Conservation (phyloP, 306 rosid genomes). For the Crotalaria pallida region DNA sequence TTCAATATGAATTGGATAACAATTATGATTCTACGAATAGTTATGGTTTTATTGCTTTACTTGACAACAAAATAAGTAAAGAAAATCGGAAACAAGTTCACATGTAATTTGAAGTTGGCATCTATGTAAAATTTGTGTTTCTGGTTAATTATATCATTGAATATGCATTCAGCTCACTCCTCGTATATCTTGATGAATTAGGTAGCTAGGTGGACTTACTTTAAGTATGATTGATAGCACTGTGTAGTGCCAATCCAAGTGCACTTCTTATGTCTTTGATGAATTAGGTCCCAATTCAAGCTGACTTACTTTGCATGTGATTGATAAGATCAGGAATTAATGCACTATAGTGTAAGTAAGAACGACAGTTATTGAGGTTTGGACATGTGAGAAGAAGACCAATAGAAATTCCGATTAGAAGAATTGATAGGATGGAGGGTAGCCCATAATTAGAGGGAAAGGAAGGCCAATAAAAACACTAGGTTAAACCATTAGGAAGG, state of each 20-base stretch:
- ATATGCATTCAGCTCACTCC: not conserved
- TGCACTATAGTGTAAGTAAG: no score
- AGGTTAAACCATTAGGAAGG: no score
- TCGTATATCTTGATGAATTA: not conserved
- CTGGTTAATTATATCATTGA: not conserved
- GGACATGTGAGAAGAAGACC: no score
- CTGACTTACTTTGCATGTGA: no score
- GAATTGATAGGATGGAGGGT: no score
- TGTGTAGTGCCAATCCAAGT: not conserved
- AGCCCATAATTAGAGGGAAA: no score
- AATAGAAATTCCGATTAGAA: no score
- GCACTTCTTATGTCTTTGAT: not conserved
- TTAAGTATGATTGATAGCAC: not conserved
- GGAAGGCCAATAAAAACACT: no score
- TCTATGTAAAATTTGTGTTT: not conserved
- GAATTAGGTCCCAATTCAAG: no score
- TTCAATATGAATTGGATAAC: not conserved
- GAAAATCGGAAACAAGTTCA: not conserved
- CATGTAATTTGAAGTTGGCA: not conserved
- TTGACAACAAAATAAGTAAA: not conserved
- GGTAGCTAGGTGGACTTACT: not conserved
- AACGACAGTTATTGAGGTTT: no score
- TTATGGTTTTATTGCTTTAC: not conserved
- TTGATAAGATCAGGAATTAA: no score
- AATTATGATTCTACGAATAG: not conserved